These are phyloP conservation scores for Flaveria trinervia DNA, from an alignment of 129 eudicot genomes.

Conservation along the genomic window DNA sequence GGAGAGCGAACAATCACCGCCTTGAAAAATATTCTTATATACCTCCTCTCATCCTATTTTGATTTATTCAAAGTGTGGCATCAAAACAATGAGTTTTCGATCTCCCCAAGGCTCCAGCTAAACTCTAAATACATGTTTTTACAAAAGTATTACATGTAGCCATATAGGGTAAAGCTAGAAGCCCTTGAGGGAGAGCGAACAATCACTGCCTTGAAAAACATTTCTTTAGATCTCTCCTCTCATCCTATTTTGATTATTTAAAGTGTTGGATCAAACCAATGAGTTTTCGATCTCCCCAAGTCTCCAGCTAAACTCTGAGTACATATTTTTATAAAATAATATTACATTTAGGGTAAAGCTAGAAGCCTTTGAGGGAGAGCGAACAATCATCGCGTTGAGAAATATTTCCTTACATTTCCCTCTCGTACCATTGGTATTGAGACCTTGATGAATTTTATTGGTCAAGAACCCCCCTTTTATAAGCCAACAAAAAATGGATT, in stretches of 20 bases:
- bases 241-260: conserved; percentile 3
- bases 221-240: background rate
- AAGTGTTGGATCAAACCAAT: background rate
- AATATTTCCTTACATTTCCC: background rate
- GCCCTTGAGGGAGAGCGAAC: conserved; percentile 60
- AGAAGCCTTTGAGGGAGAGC: conserved; percentile 61
- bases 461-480: conserved; percentile 37
- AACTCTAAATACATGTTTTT: conserved; percentile 17
- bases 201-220: conserved; percentile 35
- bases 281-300: conserved; percentile 24
- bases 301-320: conserved; percentile 22
- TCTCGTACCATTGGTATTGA: conserved; percentile 30
- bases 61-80: background rate
- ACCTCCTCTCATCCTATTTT: background rate
- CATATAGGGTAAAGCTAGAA: conserved; percentile 29
- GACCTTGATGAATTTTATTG: conserved; percentile 31
- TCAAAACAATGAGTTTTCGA: conserved; percentile 20
- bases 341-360: conserved; percentile 24
- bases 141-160: conserved; percentile 5
- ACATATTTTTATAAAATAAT: conserved; percentile 6
- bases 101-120: conserved; percentile 30
- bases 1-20: conserved; percentile 49
- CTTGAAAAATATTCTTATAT: conserved; percentile 2
- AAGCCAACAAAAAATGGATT: conserved; percentile 19
- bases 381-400: conserved; percentile 38